Evolutionary conservation across 2,329 filamentous ascomycete species (phyloP), one percentile per base, ranked within the genome.

Genomic region (Fusarium acutatum): DNA sequence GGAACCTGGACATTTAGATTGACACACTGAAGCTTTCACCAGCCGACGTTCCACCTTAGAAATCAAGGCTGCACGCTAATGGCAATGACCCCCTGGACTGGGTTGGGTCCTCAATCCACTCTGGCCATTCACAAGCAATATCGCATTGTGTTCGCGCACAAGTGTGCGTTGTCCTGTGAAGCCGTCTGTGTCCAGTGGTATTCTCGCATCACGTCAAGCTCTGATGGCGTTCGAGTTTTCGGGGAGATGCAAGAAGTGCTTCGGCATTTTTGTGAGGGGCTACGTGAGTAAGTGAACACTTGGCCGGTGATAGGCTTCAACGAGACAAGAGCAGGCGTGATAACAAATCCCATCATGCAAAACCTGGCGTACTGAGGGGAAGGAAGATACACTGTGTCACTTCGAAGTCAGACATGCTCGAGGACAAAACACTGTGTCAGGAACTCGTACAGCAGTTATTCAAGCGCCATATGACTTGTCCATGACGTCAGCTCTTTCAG

Each of bases 391-490:
- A 77, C 72, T 74, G 75, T 77, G 74, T 71, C 67, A 56, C 38
- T 38, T 62, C 44, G 28, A 35, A 44, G 50, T 43, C 57, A 37
- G 53, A 67, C 56, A 63, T 46, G 49, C 47, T 41, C 60, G 44
- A 47, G 40, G 28, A 46, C 60, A 57, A 57, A 28, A 35, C 75
- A 78, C 76, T 78, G 76, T 78, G 75, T 50, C 59, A 61, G 67
- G 67, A 75, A 75, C 71, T 70, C 60, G 56, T 46, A 60, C 34
- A 20, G 47, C 30, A 57, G 53, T 41, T 35, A 63, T 54, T 66
- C 57, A 59, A 65, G 69, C 69, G 73, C 69, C 76, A 74, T 71
- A 77, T 78, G 76, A 78, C 69, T 60, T 58, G 49, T 26, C 35
- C 54, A 78, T 78, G 76, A 78, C 76, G 76, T 78, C 75, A 78